These are phyloP conservation scores for Cylindricascospora bacillispora DNA, from an alignment of 1,139 yeast species.

Conservation along the genomic window DNA sequence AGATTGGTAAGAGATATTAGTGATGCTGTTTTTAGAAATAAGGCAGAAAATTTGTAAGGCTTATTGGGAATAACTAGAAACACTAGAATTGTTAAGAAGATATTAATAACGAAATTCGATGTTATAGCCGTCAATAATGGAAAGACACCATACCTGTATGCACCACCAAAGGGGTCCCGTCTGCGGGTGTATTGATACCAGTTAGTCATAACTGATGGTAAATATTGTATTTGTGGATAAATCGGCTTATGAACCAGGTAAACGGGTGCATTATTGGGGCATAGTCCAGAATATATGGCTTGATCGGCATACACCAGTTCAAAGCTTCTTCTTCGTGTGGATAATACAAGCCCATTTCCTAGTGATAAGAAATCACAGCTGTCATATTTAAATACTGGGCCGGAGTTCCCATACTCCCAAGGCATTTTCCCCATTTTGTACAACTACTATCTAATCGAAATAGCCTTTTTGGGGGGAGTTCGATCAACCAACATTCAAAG, in stretches of 20 bases:
- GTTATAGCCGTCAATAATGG: slow-evolving; percentile 52
- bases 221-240: background rate
- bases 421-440: too few relatives aligned
- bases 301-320: slow-evolving; percentile 9
- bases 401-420: too few relatives aligned
- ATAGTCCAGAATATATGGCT: slow-evolving; percentile 14
- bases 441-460: too few relatives aligned
- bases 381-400: too few relatives aligned
- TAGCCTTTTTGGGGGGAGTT: too few relatives aligned
- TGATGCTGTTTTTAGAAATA: slow-evolving; percentile 35
- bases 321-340: slow-evolving; percentile 5
- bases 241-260: slow-evolving; percentile 12
- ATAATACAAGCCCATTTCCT: slow-evolving; percentile 19
- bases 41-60: slow-evolving; percentile 27
- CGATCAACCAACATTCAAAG: too few relatives aligned
- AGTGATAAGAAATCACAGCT: slow-evolving; percentile 13
- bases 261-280: slow-evolving; percentile 22
- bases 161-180: slow-evolving; percentile 26
- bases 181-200: slow-evolving; percentile 18
- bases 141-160: slow-evolving; percentile 44
- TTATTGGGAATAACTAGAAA: slow-evolving; percentile 35
- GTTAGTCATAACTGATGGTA: slow-evolving; percentile 9
- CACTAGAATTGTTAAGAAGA: slow-evolving; percentile 52
- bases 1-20: slow-evolving; percentile 44
- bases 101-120: slow-evolving; percentile 53